Evolutionary conservation across 495 filamentous ascomycete genomes (phyloP).

Genomic region (Aspergillus ostianus): DNA sequence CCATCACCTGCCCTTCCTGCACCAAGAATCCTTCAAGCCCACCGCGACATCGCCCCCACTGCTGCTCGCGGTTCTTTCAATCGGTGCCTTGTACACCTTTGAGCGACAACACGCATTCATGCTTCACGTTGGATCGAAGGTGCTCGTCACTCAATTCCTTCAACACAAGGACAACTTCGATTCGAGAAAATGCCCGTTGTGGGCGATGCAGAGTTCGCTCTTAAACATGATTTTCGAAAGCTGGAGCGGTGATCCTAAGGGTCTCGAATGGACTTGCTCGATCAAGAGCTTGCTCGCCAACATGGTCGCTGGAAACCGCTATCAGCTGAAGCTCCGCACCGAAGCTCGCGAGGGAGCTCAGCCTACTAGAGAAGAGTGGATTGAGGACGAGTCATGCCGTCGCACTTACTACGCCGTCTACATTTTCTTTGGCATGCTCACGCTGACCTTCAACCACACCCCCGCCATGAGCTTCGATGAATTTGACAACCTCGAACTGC

Average conservation of each 20-base stretch:
- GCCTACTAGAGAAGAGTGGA: conserved; percentile 86
- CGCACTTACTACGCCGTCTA: conserved; percentile 99
- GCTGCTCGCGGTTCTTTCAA: conserved; percentile 87
- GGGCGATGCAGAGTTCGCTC: conserved; percentile 94
- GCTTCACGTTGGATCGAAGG: conserved; percentile 96
- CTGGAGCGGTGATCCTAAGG: conserved; percentile 98
- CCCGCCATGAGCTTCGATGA: conserved; percentile 97
- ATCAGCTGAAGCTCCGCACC: conserved; percentile 88
- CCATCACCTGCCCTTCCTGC: conserved; percentile 93
- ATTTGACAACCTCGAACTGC: conserved; percentile 88
- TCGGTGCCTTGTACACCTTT: conserved; percentile 94
- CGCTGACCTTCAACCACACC: conserved; percentile 95
- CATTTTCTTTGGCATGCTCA: conserved; percentile 97
- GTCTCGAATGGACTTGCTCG: conserved; percentile 96
- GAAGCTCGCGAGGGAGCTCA: conserved; percentile 78
- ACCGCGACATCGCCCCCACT: conserved; percentile 74
- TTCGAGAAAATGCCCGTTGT: conserved; percentile 95
- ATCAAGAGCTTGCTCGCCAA: conserved; percentile 97
- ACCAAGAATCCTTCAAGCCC: conserved; percentile 87
- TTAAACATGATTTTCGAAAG: conserved; percentile 99
- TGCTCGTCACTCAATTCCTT: conserved; percentile 92
- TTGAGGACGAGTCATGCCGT: conserved; percentile 93
- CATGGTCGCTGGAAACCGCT: conserved; percentile 97
- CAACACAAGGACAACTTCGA: conserved; percentile 98
- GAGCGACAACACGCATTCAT: conserved; percentile 94